Evolutionary conservation across 164 flowering plant genomes (phyloP).

Genomic region (Dillenia turbinata): DNA sequence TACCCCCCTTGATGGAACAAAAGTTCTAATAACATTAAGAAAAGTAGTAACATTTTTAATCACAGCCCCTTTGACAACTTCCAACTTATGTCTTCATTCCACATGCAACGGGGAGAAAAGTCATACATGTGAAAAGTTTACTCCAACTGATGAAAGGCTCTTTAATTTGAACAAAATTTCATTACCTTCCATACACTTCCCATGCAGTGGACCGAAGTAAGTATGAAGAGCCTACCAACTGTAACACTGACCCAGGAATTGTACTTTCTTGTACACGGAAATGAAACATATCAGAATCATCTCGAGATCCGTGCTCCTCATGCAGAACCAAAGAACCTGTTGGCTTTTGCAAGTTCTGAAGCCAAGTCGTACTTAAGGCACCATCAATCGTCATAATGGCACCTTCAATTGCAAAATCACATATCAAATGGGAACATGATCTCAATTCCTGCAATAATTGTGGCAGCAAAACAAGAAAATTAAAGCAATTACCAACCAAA

Average conservation of each 20-base stretch:
- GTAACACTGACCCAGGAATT: conserved; percentile 72
- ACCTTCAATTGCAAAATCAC: conserved; percentile 63
- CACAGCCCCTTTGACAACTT: too few relatives aligned
- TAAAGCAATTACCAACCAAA: background rate
- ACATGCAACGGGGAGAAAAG: background rate
- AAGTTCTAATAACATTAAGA: background rate
- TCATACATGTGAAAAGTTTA: background rate
- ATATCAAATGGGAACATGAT: conserved; percentile 66
- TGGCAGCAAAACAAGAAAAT: background rate
- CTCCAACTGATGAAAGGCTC: background rate
- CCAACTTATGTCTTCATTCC: too few relatives aligned
- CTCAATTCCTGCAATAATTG: conserved; percentile 62
- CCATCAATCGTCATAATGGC: conserved; percentile 63
- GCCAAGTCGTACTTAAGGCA: conserved; percentile 77
- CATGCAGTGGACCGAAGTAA: conserved; percentile 82
- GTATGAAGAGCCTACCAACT: conserved; percentile 78
- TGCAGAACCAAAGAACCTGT: conserved; percentile 42
- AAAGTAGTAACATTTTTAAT: background rate
- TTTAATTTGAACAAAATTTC: background rate
- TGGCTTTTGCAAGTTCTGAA: conserved; percentile 59
- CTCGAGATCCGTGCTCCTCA: conserved; percentile 43
- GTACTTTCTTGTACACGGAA: conserved; percentile 70
- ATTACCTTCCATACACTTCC: conserved; percentile 94
- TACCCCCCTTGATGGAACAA: too few relatives aligned
- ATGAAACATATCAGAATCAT: conserved; percentile 30